Evolutionary conservation across 176 grass and related monocot species (phyloP).

Genomic region (Ensete ventricosum): DNA sequence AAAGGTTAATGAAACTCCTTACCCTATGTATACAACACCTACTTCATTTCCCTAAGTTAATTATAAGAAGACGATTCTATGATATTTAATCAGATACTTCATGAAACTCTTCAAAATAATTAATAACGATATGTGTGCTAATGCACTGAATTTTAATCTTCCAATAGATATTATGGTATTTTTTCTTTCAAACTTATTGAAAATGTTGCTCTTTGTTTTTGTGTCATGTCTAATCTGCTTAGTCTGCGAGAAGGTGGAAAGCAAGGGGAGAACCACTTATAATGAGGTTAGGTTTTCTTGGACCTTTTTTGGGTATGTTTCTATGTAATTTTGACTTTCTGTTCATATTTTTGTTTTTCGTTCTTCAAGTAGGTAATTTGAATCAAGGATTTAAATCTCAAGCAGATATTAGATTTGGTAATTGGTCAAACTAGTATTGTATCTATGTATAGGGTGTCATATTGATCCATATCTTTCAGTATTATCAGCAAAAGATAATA

Average conservation of each 20-base stretch:
- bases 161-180: neutral
- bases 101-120: no score
- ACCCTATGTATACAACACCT: neutral
- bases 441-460: no score
- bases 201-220: neutral
- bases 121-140: neutral
- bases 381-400: no score
- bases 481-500: no score
- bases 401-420: no score
- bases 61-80: neutral
- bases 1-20: constrained; percentile 5
- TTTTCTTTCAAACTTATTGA: neutral
- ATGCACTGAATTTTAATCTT: neutral
- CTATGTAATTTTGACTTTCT: no score
- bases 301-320: no score
- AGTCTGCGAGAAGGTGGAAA: constrained; percentile 68
- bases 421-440: no score
- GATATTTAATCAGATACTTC: neutral
- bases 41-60: neutral
- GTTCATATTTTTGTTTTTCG: no score
- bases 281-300: constrained; percentile 52
- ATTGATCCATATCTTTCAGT: no score
- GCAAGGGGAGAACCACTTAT: constrained; percentile 98
- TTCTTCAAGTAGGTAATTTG: no score
- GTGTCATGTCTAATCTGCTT: neutral